Conservation (phyloP, 306 rosid species). For the Lagenaria siceraria region DNA sequence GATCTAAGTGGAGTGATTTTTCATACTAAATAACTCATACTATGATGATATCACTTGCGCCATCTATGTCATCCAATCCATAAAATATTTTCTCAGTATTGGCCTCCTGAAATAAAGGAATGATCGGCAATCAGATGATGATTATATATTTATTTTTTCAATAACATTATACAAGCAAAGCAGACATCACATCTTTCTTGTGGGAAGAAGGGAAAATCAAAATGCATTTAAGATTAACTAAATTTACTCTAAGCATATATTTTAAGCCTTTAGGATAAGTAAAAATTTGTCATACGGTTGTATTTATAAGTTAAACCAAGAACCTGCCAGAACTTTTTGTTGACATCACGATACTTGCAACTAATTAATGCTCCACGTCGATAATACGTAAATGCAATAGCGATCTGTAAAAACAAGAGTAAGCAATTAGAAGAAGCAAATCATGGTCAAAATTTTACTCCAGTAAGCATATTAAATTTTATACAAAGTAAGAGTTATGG, state of each 20-base stretch:
- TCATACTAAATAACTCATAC: slow-evolving; percentile 33
- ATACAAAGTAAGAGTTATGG: not conserved
- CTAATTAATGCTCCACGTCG: slow-evolving; percentile 45
- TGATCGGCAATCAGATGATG: not conserved
- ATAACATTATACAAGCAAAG: not conserved
- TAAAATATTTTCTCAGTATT: slow-evolving; percentile 80
- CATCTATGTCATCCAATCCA: slow-evolving; percentile 77
- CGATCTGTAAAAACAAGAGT: slow-evolving; percentile 32
- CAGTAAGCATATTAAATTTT: not conserved
- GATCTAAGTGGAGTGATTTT: slow-evolving; percentile 5
- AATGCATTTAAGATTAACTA: slow-evolving; percentile 1
- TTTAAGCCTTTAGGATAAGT: not conserved
- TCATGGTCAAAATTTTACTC: not conserved
- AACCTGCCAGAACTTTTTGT: slow-evolving; percentile 94
- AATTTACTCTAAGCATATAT: not conserved
- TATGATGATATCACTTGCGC: slow-evolving; percentile 63
- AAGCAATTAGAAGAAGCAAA: slow-evolving; percentile 17
- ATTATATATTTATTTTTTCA: not conserved
- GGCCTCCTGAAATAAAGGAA: slow-evolving; percentile 55
- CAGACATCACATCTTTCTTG: not conserved
- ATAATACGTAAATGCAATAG: slow-evolving; percentile 68
- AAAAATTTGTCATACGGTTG: not conserved
- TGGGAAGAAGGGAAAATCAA: not conserved
- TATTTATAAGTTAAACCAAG: not conserved
- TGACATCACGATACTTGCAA: slow-evolving; percentile 86